Evolutionary conservation across 2,329 filamentous ascomycete genomes (phyloP), one percentile per base, ranked within the genome.

Genomic region (Colletotrichum tropicicola): DNA sequence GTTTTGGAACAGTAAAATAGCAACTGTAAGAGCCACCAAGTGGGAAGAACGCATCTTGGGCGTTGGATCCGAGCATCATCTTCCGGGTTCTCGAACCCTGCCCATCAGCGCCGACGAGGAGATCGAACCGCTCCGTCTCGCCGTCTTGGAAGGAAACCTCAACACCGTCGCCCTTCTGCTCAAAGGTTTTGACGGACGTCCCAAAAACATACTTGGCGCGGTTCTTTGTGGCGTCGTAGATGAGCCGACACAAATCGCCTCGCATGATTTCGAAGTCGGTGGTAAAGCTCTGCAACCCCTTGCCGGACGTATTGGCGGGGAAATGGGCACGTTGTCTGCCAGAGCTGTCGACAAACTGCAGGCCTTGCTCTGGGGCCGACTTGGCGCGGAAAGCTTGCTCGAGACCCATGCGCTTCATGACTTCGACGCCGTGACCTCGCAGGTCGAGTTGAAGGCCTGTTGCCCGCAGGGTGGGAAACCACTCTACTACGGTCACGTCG

Each of bases 251-350:
- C 28, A 88, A 67, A 56, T 87, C 83, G 0, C 83, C 85, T 8
- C 86, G 75, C 78, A 88, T 81, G 49, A 88, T 87, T 72, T 88
- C 86, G 37, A 79, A 82, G 21, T 88, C 85, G 0, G 75, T 78
- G 0, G 82, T 83, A 23, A 85, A 75, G 19, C 71, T 74, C 47
- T 79, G 75, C 7, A 68, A 27, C 3, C 74, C 73, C 32, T 73
- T 64, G 28, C 56, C 56, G 3, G 39, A 47, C 1, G 32, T n/a
- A 12, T 54, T 64, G 41, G 47, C 27, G 32, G 32, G 32, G 13
- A 35, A 35, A 15, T 35, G n/a, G 2, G 32, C 32, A 15, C 32
- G 13, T 15, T 15, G 12, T 6, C 70, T 73, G 15, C 81, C 79
- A 3, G 71, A 67, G 2, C 70, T 71, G 61, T 83, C 77, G 13